Evolutionary conservation across 305 asterid species (phyloP).

Genomic region (Fraxinus platypoda): DNA sequence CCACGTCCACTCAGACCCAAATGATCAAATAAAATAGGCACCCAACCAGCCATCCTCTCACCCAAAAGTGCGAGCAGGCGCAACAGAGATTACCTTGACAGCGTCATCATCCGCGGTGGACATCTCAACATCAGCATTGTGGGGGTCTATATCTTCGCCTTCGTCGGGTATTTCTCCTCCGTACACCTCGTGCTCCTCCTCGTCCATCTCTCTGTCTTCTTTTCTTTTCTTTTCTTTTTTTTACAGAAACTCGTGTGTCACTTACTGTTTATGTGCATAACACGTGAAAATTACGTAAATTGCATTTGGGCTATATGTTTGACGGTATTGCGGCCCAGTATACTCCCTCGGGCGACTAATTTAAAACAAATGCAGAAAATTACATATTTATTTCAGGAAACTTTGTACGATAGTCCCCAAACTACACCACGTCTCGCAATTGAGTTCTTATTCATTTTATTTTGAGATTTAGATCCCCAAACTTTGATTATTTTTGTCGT

Average conservation of each 20-base stretch:
- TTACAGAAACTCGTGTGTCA: background rate
- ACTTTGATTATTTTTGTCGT: too few species aligned
- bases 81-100: conserved; percentile 50
- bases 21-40: background rate
- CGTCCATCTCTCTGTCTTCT: conserved; percentile 51
- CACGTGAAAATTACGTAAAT: background rate
- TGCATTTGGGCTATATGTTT: background rate
- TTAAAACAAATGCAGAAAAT: background rate
- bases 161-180: conserved; percentile 94
- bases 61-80: background rate
- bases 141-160: conserved; percentile 53
- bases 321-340: background rate
- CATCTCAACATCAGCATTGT: conserved; percentile 62
- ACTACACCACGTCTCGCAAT: background rate
- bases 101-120: conserved; percentile 71
- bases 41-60: background rate
- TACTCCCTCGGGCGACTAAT: too few species aligned
- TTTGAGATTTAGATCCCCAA: background rate
- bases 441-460: background rate
- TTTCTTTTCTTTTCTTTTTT: background rate
- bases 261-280: background rate
- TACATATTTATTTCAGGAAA: background rate
- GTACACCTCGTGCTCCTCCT: conserved; percentile 95
- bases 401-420: background rate
- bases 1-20: conserved; percentile 10